Evolutionary conservation across 208 protist genomes (phyloP).

Genomic region (Crithidia brevicula): DNA sequence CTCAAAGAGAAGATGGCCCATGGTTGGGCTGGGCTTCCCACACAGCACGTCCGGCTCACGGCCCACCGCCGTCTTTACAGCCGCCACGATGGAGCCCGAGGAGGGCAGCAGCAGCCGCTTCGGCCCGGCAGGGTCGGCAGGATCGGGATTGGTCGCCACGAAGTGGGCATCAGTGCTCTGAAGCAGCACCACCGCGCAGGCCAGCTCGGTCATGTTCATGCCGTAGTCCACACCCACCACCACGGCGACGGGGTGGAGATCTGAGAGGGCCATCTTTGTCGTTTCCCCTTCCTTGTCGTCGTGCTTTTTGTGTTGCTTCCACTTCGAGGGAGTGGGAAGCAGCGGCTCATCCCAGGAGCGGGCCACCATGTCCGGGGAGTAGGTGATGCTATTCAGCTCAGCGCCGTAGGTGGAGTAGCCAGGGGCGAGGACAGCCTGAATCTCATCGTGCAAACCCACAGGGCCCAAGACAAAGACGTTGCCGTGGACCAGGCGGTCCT

Average conservation of each 20-base stretch:
- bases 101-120: conserved; percentile 42
- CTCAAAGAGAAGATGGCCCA: conserved; percentile 55
- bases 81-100: conserved; percentile 45
- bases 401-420: conserved; percentile 67
- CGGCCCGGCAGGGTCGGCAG: conserved; percentile 50
- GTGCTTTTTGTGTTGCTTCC: neutral
- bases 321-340: conserved; percentile 46
- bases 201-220: conserved; percentile 66
- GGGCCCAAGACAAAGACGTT: conserved; percentile 52
- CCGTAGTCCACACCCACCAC: conserved; percentile 62
- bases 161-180: conserved; percentile 33
- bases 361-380: conserved; percentile 31
- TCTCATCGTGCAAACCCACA: conserved; percentile 59
- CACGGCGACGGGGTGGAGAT: conserved; percentile 57
- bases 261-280: conserved; percentile 50
- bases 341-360: conserved; percentile 34
- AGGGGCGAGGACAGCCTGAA: conserved; percentile 50
- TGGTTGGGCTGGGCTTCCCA: conserved; percentile 54
- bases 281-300: neutral
- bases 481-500: conserved; percentile 35
- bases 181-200: conserved; percentile 45
- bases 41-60: conserved; percentile 54
- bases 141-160: conserved; percentile 72
- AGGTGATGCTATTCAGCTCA: conserved; percentile 49
- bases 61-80: conserved; percentile 39